Evolutionary conservation across 768 basidiomycete genomes (phyloP), one percentile per base, ranked within the genome.

Genomic region (Mycena amicta): DNA sequence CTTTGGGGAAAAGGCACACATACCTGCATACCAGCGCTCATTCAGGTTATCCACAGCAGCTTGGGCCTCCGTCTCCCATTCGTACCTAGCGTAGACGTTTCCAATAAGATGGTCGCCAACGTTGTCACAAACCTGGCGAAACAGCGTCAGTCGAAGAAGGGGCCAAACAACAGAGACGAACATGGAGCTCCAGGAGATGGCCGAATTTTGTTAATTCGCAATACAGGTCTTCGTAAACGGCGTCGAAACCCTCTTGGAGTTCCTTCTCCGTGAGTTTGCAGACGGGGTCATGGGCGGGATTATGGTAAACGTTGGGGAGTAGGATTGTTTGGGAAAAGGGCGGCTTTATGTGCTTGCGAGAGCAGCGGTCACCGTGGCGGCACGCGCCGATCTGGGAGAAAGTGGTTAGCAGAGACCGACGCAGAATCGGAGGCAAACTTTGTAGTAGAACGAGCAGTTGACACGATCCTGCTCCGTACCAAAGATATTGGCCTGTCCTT

Each of bases 391-490:
- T 99, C 91, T 95, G 20, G 57, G 33, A 50, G 50, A 59, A 52
- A n/a, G n/a, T 40, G 57, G 16, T 50, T 25, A n/a, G 46, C 55
- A 60, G 49, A 46, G n/a, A 52, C 55, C 43, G 18, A 50, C 23
- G 51, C 28, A 41, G 60, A 53, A 56, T 37, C 40, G 18, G 22
- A n/a, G 49, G 37, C 22, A 28, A 37, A 72, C 83, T 78, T 96
- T 96, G 80, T 96, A 95, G 77, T 97, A 98, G 79, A 99, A 98
- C 1, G 95, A 98, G 71, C 96, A 99, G 72, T 99, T 99, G 62
- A 99, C 96, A 67, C 95, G 89, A 71, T 93, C 91, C 73, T 93
- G 92, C 74, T 93, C 92, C 61, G 92, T 95, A 64, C 93, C 93
- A 67, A 96, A 98, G 72, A 98, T 98, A 61, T 95, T 95, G 60